Conservation (phyloP, 2,329 filamentous ascomycete species). For the Neonectria neomacrospora region DNA sequence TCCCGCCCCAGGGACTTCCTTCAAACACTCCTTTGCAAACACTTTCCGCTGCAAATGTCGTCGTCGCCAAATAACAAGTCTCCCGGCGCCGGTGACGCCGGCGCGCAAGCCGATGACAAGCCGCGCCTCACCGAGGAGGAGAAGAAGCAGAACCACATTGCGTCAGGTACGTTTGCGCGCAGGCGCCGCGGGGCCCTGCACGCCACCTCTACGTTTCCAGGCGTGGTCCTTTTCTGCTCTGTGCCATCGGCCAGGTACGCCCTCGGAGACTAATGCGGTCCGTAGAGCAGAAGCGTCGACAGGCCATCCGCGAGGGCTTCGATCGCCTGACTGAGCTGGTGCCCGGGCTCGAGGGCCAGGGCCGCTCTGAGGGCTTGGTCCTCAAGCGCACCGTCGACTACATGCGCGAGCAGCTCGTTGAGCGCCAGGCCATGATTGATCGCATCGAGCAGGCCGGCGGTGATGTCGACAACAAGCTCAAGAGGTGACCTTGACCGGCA, state of each 20-base stretch:
- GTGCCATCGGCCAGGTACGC: no score
- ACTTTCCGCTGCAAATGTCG: conserved; percentile 26
- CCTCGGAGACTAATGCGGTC: conserved; percentile 27
- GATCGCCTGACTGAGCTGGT: conserved; percentile 83
- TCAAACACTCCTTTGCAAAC: conserved; percentile 1
- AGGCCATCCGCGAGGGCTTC: conserved; percentile 84
- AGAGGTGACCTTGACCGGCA: conserved; percentile 49
- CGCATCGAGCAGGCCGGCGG: conserved; percentile 69
- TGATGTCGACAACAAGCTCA: conserved; percentile 61
- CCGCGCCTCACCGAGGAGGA: conserved; percentile 64
- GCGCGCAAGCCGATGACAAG: conserved; percentile 55
- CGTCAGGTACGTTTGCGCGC: conserved; percentile 57
- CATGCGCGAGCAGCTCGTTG: conserved; percentile 69
- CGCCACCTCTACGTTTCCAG: not conserved
- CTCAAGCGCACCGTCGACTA: conserved; percentile 76
- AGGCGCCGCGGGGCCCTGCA: not conserved
- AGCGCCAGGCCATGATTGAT: conserved; percentile 67
- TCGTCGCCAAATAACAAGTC: conserved; percentile 48
- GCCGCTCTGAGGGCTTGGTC: conserved; percentile 87
- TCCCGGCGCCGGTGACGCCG: conserved; percentile 38
- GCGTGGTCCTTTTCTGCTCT: not conserved
- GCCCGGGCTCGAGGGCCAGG: conserved; percentile 83
- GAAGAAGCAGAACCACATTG: conserved; percentile 67
- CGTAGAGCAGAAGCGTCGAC: conserved; percentile 58
- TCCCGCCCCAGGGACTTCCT: not conserved